A percentile compares a stretch with the other conserved stretches of the same genome.
Conservation (phyloP, 2,329 filamentous ascomycete genomes). For the Penicillium sp. region DNA sequence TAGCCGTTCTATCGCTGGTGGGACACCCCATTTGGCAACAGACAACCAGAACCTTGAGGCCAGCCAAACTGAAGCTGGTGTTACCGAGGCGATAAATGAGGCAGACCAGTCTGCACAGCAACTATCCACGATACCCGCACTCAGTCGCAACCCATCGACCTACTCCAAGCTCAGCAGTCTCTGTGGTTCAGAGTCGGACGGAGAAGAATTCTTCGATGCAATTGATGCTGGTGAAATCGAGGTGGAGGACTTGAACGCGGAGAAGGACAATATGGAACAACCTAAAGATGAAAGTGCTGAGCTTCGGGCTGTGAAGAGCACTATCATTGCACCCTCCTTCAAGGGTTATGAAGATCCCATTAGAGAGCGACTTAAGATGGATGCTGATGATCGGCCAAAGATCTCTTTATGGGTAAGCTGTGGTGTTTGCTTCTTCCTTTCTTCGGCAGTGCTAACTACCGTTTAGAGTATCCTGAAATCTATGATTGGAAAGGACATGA, state of each 20-base stretch:
- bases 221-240: constrained; percentile 91
- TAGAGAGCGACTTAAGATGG: constrained; percentile 76
- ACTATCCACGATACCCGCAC: constrained; percentile 14
- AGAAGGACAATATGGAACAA: constrained; percentile 47
- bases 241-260: constrained; percentile 56
- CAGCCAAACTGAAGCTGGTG: constrained; percentile 31
- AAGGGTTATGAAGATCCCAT: constrained; percentile 89
- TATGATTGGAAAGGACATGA: constrained; percentile 99
- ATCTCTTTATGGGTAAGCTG: constrained; percentile 86
- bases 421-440: background rate
- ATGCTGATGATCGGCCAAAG: constrained; percentile 88
- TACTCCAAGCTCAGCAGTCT: constrained; percentile 70
- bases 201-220: constrained; percentile 96
- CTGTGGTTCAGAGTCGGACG: constrained; percentile 72
- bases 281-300: constrained; percentile 40
- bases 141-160: constrained; percentile 61
- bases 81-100: constrained; percentile 11
- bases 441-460: constrained; percentile 5
- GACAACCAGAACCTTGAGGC: constrained; percentile 32
- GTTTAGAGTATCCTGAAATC: constrained; percentile 88
- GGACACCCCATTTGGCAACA: constrained; percentile 25
- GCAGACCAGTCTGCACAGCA: constrained; percentile 13
- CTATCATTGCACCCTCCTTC: constrained; percentile 75
- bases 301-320: constrained; percentile 48
- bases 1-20: constrained; percentile 38